These are phyloP conservation scores for Ziziphus jujuba DNA, from an alignment of 306 rosid genomes.

Conservation along the genomic window DNA sequence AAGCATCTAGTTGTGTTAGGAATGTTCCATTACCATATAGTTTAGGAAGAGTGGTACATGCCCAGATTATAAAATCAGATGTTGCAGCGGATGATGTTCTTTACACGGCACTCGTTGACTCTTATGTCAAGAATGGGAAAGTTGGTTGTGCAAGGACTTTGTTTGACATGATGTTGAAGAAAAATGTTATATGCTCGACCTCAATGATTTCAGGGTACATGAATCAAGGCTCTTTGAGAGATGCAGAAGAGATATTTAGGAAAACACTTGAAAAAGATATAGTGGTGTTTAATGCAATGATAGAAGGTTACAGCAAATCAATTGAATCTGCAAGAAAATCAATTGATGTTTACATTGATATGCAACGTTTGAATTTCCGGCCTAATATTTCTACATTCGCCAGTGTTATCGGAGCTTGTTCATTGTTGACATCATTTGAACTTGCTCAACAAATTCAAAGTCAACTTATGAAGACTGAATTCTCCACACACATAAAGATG, in stretches of 20 bases:
- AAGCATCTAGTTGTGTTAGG: slow-evolving; percentile 54
- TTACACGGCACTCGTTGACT: slow-evolving; percentile 71
- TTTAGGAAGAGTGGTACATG: slow-evolving; percentile 68
- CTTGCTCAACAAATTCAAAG: slow-evolving; percentile 69
- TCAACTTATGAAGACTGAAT: slow-evolving; percentile 68
- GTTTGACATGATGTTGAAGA: slow-evolving; percentile 65
- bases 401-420: slow-evolving; percentile 82
- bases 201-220: slow-evolving; percentile 88
- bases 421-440: slow-evolving; percentile 63
- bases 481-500: slow-evolving; percentile 51
- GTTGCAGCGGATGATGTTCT: slow-evolving; percentile 70
- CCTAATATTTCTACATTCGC: slow-evolving; percentile 93
- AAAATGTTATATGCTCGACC: slow-evolving; percentile 71
- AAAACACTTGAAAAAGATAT: slow-evolving; percentile 63
- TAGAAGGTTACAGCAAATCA: slow-evolving; percentile 87
- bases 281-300: slow-evolving; percentile 89
- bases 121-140: slow-evolving; percentile 66
- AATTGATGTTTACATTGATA: slow-evolving; percentile 63
- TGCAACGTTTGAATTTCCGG: slow-evolving; percentile 61
- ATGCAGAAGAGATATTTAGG: slow-evolving; percentile 67
- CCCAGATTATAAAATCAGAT: slow-evolving; percentile 61
- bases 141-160: slow-evolving; percentile 62
- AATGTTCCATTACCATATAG: slow-evolving; percentile 26
- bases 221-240: slow-evolving; percentile 56
- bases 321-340: slow-evolving; percentile 58